Percentiles rank a stretch among this genome's conserved stretches.
Evolutionary conservation across 306 rosid species (phyloP).

Genomic region (Inga leiocalycina): DNA sequence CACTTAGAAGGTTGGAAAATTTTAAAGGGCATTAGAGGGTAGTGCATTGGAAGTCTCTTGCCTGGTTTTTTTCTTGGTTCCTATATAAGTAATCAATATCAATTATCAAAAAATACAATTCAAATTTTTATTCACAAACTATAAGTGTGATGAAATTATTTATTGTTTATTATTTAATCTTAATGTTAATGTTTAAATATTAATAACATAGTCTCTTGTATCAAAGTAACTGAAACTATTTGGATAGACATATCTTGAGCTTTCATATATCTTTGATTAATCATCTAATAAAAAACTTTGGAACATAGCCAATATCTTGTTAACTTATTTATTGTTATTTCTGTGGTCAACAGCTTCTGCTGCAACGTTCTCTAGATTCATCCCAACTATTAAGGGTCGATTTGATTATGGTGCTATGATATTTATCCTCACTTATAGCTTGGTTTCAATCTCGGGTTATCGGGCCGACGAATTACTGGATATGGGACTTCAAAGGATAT

Average conservation of each 20-base stretch:
- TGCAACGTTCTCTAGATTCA: conserved; percentile 84
- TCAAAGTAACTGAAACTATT: not conserved
- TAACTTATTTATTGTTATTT: not conserved
- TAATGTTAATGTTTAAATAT: not conserved
- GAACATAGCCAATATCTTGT: not conserved
- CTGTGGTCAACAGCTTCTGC: conserved; percentile 74
- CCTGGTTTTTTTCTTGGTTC: not conserved
- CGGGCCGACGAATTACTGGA: conserved; percentile 52
- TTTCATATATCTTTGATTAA: not conserved
- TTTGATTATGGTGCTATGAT: conserved; percentile 82
- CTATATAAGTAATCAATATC: not conserved
- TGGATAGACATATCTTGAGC: not conserved
- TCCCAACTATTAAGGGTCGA: conserved; percentile 72
- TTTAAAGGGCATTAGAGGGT: not conserved
- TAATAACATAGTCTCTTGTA: not conserved
- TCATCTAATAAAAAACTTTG: not conserved
- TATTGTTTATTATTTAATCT: not conserved
- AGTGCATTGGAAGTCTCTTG: not conserved
- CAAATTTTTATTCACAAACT: not conserved
- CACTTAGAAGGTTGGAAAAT: no score
- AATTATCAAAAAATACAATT: no score
- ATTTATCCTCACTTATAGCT: conserved; percentile 87
- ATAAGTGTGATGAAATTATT: not conserved
- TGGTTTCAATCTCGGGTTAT: conserved; percentile 72
- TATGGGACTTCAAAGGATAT: conserved; percentile 58